These are phyloP conservation scores for Lindgomyces ingoldianus DNA, from an alignment of 495 filamentous ascomycete genomes.

Conservation along the genomic window DNA sequence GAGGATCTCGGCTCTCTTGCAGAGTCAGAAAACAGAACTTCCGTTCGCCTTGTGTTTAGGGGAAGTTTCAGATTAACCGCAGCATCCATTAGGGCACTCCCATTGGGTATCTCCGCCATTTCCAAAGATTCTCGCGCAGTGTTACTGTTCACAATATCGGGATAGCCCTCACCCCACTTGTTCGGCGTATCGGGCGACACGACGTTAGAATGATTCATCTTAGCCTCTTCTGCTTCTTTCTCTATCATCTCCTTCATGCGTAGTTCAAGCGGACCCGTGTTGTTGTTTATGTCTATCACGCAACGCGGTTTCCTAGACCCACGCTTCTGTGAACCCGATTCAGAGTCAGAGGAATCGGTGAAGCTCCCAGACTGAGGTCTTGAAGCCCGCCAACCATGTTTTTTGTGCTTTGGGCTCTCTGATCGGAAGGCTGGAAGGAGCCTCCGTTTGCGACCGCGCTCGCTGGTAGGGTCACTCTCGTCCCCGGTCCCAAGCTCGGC, in stretches of 20 bases:
- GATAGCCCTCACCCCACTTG: conserved; percentile 42
- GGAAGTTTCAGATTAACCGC: conserved; percentile 3
- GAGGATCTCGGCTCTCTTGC: conserved; percentile 30
- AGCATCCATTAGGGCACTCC: not conserved
- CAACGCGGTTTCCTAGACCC: not conserved
- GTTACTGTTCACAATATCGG: not conserved
- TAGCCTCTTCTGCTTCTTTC: conserved; percentile 24
- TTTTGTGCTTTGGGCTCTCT: conserved; percentile 27
- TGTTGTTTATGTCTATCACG: conserved; percentile 29
- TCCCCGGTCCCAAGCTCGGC: conserved; percentile 26
- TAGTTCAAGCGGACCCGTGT: conserved; percentile 62
- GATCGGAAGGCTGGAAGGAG: conserved; percentile 29
- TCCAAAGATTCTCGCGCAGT: conserved; percentile 13
- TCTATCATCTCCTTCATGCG: conserved; percentile 68
- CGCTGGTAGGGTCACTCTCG: conserved; percentile 34
- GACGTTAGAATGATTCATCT: conserved; percentile 11
- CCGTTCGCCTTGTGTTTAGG: conserved; percentile 2
- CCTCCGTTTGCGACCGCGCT: conserved; percentile 35
- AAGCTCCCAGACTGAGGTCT: conserved; percentile 4
- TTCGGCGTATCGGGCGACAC: conserved; percentile 41
- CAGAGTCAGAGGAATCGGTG: conserved; percentile 30
- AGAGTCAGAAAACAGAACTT: conserved; percentile 1
- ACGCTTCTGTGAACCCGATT: conserved; percentile 17
- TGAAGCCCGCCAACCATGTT: conserved; percentile 25
- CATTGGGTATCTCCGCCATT: not conserved